A percentile compares a stretch with the other conserved stretches of the same genome.
These are phyloP conservation scores for Erigeron canadensis DNA, from an alignment of 129 eudicot species.

Conservation along the genomic window DNA sequence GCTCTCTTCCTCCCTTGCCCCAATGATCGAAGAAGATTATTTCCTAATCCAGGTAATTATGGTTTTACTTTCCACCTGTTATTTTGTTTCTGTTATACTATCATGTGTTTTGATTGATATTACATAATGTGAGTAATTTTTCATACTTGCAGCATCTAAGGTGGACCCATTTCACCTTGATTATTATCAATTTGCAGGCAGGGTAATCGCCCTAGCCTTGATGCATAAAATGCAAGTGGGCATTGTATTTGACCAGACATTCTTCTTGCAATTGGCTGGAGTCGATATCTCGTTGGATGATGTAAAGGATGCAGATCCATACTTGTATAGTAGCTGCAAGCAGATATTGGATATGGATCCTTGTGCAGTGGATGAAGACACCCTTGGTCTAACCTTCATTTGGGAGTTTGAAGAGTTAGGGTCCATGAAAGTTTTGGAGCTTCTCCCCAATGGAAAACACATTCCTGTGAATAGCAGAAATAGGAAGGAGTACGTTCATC, in stretches of 20 bases:
- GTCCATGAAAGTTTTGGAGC: conserved; percentile 59
- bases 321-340: conserved; percentile 67
- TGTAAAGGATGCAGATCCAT: conserved; percentile 71
- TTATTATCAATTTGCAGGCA: conserved; percentile 56
- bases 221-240: conserved; percentile 86
- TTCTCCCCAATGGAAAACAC: conserved; percentile 52
- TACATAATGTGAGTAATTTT: neutral
- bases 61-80: neutral
- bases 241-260: conserved; percentile 58
- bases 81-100: neutral
- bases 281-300: conserved; percentile 51
- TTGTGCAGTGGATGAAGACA: conserved; percentile 60
- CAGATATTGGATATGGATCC: conserved; percentile 74
- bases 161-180: conserved; percentile 71
- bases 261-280: conserved; percentile 67
- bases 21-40: conserved; percentile 84
- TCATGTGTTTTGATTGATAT: neutral
- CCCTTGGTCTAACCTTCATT: conserved; percentile 60
- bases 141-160: conserved; percentile 60
- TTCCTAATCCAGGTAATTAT: conserved; percentile 74
- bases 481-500: conserved; percentile 60
- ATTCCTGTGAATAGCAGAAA: conserved; percentile 64
- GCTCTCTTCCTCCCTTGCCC: conserved; percentile 89
- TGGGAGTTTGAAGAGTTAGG: conserved; percentile 67
- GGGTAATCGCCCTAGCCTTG: too few relatives aligned